Conservation (phyloP, 306 rosid species). For the Vigna angularis region DNA sequence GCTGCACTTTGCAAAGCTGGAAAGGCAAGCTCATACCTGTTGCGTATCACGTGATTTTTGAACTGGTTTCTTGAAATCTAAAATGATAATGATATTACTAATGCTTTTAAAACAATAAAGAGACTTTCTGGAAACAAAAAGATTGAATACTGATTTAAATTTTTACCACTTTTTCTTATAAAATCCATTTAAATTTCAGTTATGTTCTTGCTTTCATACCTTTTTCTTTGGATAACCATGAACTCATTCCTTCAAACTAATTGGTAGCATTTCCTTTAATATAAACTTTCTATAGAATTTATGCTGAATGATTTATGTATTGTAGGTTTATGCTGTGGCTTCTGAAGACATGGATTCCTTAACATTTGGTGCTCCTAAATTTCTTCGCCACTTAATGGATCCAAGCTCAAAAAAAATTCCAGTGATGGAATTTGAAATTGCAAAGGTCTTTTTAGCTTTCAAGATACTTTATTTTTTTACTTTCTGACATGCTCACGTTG, state of each 20-base stretch:
- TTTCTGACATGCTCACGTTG: constrained; percentile 38
- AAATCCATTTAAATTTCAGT: neutral
- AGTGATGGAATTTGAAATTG: constrained; percentile 94
- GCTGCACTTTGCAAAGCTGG: constrained; percentile 93
- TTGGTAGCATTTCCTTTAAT: constrained; percentile 16
- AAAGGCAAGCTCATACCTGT: constrained; percentile 67
- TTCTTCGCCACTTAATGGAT: constrained; percentile 98
- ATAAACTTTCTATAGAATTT: constrained; percentile 8
- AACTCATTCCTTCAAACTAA: constrained; percentile 25
- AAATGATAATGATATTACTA: constrained; percentile 22
- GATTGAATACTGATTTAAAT: neutral
- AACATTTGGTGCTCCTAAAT: constrained; percentile 92
- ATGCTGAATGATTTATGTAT: constrained; percentile 26
- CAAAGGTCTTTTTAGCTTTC: constrained; percentile 66
- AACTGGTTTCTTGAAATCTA: constrained; percentile 28
- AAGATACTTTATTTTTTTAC: constrained; percentile 12
- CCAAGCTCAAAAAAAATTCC: constrained; percentile 97
- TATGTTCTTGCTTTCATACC: constrained; percentile 7
- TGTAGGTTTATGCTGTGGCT: constrained; percentile 93
- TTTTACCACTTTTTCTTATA: neutral
- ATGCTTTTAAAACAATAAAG: constrained; percentile 6
- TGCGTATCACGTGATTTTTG: constrained; percentile 29
- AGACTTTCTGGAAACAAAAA: constrained; percentile 12
- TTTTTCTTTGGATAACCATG: constrained; percentile 22
- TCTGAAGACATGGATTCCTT: constrained; percentile 99